Evolutionary conservation across 2,329 filamentous ascomycete species (phyloP).

Genomic region (Fusarium robinianum): DNA sequence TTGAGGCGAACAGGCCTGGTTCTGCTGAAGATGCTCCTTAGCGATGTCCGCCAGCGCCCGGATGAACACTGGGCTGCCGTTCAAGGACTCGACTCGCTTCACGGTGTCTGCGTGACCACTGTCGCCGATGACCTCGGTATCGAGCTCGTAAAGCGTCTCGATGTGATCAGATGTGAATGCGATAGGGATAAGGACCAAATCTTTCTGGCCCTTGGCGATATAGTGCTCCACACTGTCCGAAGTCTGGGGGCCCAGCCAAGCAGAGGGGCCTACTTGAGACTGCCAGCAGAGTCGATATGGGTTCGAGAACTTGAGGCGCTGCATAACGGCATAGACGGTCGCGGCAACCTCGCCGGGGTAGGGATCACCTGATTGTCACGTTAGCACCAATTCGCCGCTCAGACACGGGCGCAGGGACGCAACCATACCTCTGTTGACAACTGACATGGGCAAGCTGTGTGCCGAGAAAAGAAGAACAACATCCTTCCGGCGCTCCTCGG

Average conservation of each 20-base stretch:
- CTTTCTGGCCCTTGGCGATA: slow-evolving; percentile 86
- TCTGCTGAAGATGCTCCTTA: slow-evolving; percentile 74
- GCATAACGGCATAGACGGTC: slow-evolving; percentile 96
- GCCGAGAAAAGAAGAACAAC: slow-evolving; percentile 93
- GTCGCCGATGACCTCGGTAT: slow-evolving; percentile 93
- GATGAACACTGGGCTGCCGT: slow-evolving; percentile 90
- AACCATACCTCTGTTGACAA: slow-evolving; percentile 80
- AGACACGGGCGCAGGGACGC: background rate
- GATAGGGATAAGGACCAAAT: slow-evolving; percentile 89
- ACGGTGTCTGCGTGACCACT: slow-evolving; percentile 76
- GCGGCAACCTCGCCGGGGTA: slow-evolving; percentile 96
- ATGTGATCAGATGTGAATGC: slow-evolving; percentile 99
- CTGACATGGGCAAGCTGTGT: slow-evolving; percentile 94
- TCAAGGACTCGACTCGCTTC: slow-evolving; percentile 89
- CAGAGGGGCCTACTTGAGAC: slow-evolving; percentile 92
- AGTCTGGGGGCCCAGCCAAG: slow-evolving; percentile 96
- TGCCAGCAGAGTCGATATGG: slow-evolving; percentile 97
- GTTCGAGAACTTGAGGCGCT: slow-evolving; percentile 83
- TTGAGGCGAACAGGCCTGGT: slow-evolving; percentile 72
- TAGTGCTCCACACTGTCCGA: slow-evolving; percentile 85
- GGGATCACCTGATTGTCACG: slow-evolving; percentile 69
- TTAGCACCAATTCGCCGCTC: slow-evolving; percentile 32
- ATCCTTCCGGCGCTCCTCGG: slow-evolving; percentile 74
- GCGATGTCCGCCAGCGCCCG: slow-evolving; percentile 86
- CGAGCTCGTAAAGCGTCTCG: slow-evolving; percentile 92